Evolutionary conservation across 1,284 basidiomycete genomes (phyloP), one percentile per base, ranked within the genome.

Genomic region (Thecaphora thlaspeos): DNA sequence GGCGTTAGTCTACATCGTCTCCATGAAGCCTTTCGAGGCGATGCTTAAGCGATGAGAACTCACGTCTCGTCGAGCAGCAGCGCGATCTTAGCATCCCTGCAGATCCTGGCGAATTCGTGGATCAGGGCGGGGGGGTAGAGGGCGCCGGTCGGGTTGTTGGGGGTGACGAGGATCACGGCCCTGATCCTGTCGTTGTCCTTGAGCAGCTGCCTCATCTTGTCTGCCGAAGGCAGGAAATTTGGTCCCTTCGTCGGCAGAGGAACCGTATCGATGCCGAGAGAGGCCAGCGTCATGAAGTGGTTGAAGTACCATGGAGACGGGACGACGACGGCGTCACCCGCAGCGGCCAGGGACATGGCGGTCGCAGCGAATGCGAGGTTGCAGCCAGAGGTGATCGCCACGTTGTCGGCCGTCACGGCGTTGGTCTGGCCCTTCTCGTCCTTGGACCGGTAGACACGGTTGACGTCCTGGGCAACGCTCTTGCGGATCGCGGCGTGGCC

Each of bases 311-410:
- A 88, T 11, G 90, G 90, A 0, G 87, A 81, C 7, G 90, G 89
- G 15, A 92, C 77, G 44, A 94, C 86, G 38, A 91, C 81, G 61
- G 88, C 87, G 55, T 89, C 87, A 0, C 87, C 87, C 2, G 84
- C 80, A 57, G 85, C 84, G 18, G 87, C 88, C 5, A 94, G 75
- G 15, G 83, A 82, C 82, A 86, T 84, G 9, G 85, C 81, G 0
- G 82, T 79, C 0, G 86, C 83, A 14, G 86, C 82, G 66, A 89
- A 89, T 1, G 87, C 87, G 75, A 88, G 77, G 65, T 88, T 88
- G 66, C 85, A 86, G 3, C 86, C 87, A 1, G 86, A 81, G 0
- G 86, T 87, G 58, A 88, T 64, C 42, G 32, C 58, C 22, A 67
- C 39, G 37, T 69, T 56, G 14, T 61, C 54, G n/a, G 41, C 42